Percentiles rank a stretch among this genome's conserved stretches.
These are phyloP conservation scores for Candida cerambycidarum DNA, from an alignment of 805 yeast species.

Conservation along the genomic window DNA sequence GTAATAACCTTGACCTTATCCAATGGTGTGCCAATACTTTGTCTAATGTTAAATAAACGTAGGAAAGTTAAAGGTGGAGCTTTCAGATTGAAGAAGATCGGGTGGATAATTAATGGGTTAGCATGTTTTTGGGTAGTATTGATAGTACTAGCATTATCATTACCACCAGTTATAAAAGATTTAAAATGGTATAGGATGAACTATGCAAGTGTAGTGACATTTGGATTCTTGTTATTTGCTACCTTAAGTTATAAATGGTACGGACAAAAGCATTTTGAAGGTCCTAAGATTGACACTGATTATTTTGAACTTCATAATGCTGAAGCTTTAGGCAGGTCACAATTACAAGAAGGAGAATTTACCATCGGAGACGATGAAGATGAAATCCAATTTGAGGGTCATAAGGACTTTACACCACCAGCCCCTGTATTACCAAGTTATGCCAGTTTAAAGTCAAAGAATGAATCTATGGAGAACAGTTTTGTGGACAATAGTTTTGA, in stretches of 20 bases:
- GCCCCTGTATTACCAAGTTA: slow-evolving; percentile 10
- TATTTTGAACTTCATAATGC: slow-evolving; percentile 38
- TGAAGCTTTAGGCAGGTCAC: slow-evolving; percentile 20
- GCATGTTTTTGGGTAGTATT: slow-evolving; percentile 61
- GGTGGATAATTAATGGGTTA: slow-evolving; percentile 60
- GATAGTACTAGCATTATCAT: slow-evolving; percentile 61
- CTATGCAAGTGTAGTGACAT: slow-evolving; percentile 65
- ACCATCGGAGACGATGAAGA: slow-evolving; percentile 19
- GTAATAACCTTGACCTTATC: slow-evolving; percentile 74
- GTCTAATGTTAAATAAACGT: slow-evolving; percentile 60
- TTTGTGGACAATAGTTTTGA: not conserved
- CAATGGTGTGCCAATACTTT: slow-evolving; percentile 70
- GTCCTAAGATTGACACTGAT: slow-evolving; percentile 56
- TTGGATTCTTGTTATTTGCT: slow-evolving; percentile 47
- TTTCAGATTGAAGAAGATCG: slow-evolving; percentile 60
- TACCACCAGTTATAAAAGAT: slow-evolving; percentile 60
- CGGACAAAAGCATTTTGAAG: slow-evolving; percentile 63
- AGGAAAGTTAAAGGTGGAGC: slow-evolving; percentile 65
- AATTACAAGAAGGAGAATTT: slow-evolving; percentile 12
- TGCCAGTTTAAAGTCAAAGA: not conserved
- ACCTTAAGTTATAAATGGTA: slow-evolving; percentile 53
- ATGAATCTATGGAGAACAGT: no score
- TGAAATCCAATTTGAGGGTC: slow-evolving; percentile 9
- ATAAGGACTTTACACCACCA: slow-evolving; percentile 9
- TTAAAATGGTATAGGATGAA: slow-evolving; percentile 49